A percentile compares a stretch with the other conserved stretches of the same genome.
phyloP scores from a whole-genome alignment of 495 filamentous ascomycete species.

The Xylaria sp. region DNA sequence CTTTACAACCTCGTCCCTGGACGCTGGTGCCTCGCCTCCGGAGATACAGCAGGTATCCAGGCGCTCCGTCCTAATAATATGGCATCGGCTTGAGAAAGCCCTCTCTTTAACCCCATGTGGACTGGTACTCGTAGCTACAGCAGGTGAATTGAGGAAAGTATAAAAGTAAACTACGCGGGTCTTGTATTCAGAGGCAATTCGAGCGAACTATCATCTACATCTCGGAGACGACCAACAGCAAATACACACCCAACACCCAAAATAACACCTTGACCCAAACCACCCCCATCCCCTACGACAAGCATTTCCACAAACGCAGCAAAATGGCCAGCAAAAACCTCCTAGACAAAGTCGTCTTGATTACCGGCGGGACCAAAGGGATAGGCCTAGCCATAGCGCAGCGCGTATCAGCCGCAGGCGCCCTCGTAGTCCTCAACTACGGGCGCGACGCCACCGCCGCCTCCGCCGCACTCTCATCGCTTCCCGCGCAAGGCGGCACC shows the following conservation, averaged over 20 bases:
- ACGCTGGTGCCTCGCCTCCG: constrained; percentile 1
- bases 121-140: background rate
- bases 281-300: background rate
- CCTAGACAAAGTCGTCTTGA: constrained; percentile 62
- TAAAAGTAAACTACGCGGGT: background rate
- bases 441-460: constrained; percentile 57
- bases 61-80: background rate
- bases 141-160: background rate
- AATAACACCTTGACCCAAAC: background rate
- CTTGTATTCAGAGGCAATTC: background rate
- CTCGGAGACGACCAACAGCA: background rate
- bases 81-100: background rate
- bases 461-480: constrained; percentile 54
- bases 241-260: background rate
- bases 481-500: constrained; percentile 49
- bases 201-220: background rate
- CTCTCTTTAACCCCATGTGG: background rate
- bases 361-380: constrained; percentile 73
- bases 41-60: background rate
- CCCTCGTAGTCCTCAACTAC: constrained; percentile 70
- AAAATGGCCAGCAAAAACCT: constrained; percentile 43
- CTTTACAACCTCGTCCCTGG: background rate
- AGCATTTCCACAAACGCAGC: background rate
- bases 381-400: constrained; percentile 67
- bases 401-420: constrained; percentile 60